A percentile compares a stretch with the other conserved stretches of the same genome.
phyloP scores from a whole-genome alignment of 345 rosid genomes.

The Carallia pectinifolia region DNA sequence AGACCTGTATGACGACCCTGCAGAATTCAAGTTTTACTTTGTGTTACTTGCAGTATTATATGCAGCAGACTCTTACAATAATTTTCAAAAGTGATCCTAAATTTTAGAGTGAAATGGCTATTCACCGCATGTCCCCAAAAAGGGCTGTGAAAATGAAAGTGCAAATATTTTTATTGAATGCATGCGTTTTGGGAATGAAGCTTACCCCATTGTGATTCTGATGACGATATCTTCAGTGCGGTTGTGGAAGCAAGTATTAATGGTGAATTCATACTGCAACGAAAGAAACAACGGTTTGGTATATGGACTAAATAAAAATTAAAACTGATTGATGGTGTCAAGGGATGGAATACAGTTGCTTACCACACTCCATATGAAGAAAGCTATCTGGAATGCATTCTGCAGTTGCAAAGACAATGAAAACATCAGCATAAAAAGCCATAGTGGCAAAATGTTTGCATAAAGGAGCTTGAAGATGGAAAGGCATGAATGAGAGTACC shows the following conservation, averaged over 20 bases:
- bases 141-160: neutral
- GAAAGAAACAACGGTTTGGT: neutral
- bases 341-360: constrained; percentile 23
- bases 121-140: too few relatives aligned
- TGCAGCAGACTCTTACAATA: neutral
- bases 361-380: constrained; percentile 75
- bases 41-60: too few relatives aligned
- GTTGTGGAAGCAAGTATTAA: constrained; percentile 56
- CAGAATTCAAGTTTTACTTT: constrained; percentile 1
- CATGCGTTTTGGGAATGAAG: neutral
- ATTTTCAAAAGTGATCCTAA: too few relatives aligned
- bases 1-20: constrained; percentile 73
- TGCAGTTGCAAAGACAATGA: constrained; percentile 25
- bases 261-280: constrained; percentile 57
- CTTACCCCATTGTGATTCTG: constrained; percentile 82
- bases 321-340: neutral
- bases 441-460: neutral
- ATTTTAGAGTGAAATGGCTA: too few relatives aligned
- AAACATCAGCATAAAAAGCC: neutral
- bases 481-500: constrained; percentile 35
- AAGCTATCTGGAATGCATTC: constrained; percentile 92
- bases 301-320: neutral
- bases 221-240: constrained; percentile 49
- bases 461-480: neutral
- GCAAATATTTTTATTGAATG: neutral